Percentiles rank a stretch among this genome's conserved stretches.
Evolutionary conservation across 2,329 filamentous ascomycete genomes (phyloP).

Genomic region (Penicillium sp.): DNA sequence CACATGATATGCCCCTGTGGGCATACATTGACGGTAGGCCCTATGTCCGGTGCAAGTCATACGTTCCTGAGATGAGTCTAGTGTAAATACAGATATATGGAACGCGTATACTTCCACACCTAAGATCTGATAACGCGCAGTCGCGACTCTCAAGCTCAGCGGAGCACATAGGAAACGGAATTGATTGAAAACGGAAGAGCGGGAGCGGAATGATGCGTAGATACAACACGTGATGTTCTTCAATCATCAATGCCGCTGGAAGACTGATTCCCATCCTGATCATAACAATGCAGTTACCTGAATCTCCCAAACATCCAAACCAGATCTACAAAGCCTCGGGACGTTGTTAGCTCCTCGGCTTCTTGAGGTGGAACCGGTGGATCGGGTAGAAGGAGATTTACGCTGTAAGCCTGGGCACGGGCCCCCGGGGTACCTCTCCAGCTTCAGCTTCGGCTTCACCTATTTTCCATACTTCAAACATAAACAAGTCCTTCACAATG

Average conservation of each 20-base stretch:
- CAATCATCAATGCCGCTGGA: too few species aligned
- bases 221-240: too few species aligned
- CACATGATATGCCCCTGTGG: too few species aligned
- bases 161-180: not conserved
- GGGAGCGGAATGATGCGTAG: not conserved
- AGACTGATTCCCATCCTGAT: too few species aligned
- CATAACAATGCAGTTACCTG: not conserved
- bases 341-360: slow-evolving; percentile 16
- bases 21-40: too few species aligned
- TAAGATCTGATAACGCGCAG: too few species aligned
- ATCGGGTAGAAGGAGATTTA: slow-evolving; percentile 45
- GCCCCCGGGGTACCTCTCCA: slow-evolving; percentile 11
- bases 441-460: slow-evolving; percentile 12
- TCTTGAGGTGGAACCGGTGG: slow-evolving; percentile 7
- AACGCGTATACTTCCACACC: too few species aligned
- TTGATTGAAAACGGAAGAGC: not conserved
- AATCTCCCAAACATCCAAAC: not conserved
- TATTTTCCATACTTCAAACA: slow-evolving; percentile 14
- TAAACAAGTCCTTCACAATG: slow-evolving; percentile 27
- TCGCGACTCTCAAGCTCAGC: not conserved
- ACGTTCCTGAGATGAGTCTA: too few species aligned
- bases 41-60: too few species aligned
- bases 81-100: too few species aligned
- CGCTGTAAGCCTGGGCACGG: slow-evolving; percentile 46
- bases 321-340: slow-evolving; percentile 4